Evolutionary conservation across 2,329 filamentous ascomycete genomes (phyloP), one percentile per base, ranked within the genome.

Genomic region (Exophiala spinifera): DNA sequence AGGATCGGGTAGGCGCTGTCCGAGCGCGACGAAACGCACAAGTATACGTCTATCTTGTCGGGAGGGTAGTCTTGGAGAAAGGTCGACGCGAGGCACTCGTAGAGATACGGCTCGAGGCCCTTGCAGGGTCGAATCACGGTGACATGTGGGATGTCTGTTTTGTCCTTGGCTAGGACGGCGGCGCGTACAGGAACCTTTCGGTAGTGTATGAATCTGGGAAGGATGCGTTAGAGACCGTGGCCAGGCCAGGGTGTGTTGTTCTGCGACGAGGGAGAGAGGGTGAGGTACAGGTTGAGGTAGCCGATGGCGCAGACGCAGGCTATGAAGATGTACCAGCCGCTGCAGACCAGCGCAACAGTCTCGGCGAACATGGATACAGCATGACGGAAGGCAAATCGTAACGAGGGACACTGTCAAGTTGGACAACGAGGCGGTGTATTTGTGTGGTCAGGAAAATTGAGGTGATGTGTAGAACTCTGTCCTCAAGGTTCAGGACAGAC

Each of bases 81-180:
- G 1, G 87, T 89, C 4, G 91, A 87, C 25, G 88, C 87, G 37
- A 99, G 85, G 67, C 94, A 97, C 66, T 96, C 89, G 77, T 95
- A 96, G 20, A 97, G 83, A 61, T 85, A 83, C 3, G 91, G 88
- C 69, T 97, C 94, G 52, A 95, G 79, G 57, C 91, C 94, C 73
- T 96, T 97, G 61, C 96, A 86, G 0, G 94, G 95, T 2, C 94
- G 88, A 63, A 99, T 91, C 57, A 96, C 81, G 28, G 94, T 97
- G 65, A 99, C 80, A 73, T 89, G 85, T 14, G 91, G 92, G 2
- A 90, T 77, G 36, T 84, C 73, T 11, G 67, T 50, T 17, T 62
- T 61, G 6, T 70, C 63, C 14, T 71, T 59, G 1, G 69, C 67
- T 17, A 72, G 67, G 34, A 70, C 76, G 53, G 67, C 61, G 17